Conservation (phyloP, 2,329 filamentous ascomycete genomes). For the Pseudogymnoascus sp. region DNA sequence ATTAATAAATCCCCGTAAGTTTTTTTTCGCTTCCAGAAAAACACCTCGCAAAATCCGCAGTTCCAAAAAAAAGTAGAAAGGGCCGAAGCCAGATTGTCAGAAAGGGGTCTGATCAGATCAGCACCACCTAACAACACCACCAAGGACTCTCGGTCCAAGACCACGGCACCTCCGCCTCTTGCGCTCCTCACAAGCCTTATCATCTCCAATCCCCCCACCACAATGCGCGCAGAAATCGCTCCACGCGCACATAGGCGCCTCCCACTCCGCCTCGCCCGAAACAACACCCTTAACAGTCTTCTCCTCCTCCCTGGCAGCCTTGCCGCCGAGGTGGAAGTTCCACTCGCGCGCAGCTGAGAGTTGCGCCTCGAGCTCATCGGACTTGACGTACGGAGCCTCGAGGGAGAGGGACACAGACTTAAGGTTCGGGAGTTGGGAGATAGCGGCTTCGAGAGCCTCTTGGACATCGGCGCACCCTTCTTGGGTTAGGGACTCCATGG, state of each 20-base stretch:
- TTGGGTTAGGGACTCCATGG: background rate
- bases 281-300: background rate
- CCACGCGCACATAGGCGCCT: slow-evolving; percentile 3
- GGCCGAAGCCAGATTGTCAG: background rate
- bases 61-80: background rate
- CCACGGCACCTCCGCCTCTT: background rate
- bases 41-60: slow-evolving; percentile 1
- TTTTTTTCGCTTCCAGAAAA: background rate
- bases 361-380: background rate
- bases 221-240: slow-evolving; percentile 1
- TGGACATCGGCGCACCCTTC: background rate
- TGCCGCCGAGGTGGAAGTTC: background rate
- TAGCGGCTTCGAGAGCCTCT: background rate
- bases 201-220: background rate
- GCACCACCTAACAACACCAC: background rate
- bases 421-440: background rate
- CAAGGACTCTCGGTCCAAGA: background rate
- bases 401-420: background rate
- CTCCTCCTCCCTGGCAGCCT: background rate
- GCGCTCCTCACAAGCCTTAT: slow-evolving; percentile 1
- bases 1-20: background rate
- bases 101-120: background rate
- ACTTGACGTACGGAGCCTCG: slow-evolving; percentile 3
- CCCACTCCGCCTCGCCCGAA: background rate
- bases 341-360: background rate